Conservation (phyloP, 2,329 filamentous ascomycete species). For the Colletotrichum abscissum region DNA sequence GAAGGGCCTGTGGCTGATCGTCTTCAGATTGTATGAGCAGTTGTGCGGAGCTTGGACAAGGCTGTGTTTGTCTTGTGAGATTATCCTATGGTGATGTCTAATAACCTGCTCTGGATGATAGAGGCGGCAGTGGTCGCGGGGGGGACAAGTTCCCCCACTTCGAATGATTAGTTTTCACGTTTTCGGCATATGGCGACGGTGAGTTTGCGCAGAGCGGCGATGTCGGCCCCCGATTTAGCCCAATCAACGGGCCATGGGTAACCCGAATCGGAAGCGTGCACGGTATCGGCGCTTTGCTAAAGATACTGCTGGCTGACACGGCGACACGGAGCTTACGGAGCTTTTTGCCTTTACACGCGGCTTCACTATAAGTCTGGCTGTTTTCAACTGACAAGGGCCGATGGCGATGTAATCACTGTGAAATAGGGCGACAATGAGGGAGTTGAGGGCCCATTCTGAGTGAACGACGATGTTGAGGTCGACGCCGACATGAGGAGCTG, state of each 20-base stretch:
- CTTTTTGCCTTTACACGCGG: neutral
- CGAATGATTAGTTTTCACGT: neutral
- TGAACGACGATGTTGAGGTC: neutral
- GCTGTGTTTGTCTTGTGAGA: too few relatives aligned
- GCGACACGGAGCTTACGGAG: neutral
- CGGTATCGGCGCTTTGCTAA: neutral
- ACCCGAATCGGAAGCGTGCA: neutral
- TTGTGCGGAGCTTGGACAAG: too few relatives aligned
- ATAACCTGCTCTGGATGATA: too few relatives aligned
- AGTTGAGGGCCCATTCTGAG: neutral
- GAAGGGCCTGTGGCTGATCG: too few relatives aligned
- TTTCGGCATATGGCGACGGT: neutral
- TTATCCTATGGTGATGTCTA: too few relatives aligned
- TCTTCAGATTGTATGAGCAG: too few relatives aligned
- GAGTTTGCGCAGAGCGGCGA: neutral
- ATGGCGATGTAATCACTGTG: neutral
- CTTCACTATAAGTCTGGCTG: neutral
- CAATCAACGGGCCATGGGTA: neutral
- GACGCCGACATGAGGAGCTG: neutral
- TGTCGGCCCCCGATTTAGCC: constrained; percentile 13
- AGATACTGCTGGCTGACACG: neutral
- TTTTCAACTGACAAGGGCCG: neutral
- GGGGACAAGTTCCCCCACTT: neutral
- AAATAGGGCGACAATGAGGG: neutral
- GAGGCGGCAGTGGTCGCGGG: too few relatives aligned